phyloP scores from a whole-genome alignment of 2,329 filamentous ascomycete species.

The Claviceps paspali region DNA sequence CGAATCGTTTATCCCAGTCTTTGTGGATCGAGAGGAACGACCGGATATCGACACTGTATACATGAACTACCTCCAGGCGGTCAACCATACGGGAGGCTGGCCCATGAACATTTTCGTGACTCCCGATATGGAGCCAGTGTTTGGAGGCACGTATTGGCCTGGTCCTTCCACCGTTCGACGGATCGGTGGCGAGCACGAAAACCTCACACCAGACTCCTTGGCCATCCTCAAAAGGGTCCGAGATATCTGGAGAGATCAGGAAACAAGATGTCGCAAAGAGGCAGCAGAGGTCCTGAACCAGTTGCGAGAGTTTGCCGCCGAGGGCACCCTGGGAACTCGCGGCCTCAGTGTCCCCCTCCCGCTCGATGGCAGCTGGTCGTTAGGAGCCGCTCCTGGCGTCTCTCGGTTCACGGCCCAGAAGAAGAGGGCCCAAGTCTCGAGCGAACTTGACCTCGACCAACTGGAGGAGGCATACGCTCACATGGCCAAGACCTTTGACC shows the following conservation, averaged over 20 bases:
- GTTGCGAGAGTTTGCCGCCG: constrained; percentile 73
- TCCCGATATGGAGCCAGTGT: constrained; percentile 81
- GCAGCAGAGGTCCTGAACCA: constrained; percentile 70
- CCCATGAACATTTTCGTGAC: constrained; percentile 95
- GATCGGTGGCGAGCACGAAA: constrained; percentile 23
- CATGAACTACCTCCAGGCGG: constrained; percentile 96
- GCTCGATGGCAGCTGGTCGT: too few relatives aligned
- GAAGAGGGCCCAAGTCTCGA: constrained; percentile 27
- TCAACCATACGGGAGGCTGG: constrained; percentile 82
- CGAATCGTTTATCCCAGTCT: constrained; percentile 74
- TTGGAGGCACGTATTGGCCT: constrained; percentile 93
- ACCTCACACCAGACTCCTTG: constrained; percentile 62
- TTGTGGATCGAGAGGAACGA: constrained; percentile 85
- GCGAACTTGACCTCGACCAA: constrained; percentile 74
- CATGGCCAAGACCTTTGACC: constrained; percentile 69
- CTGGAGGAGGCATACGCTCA: constrained; percentile 79
- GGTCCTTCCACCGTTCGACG: constrained; percentile 47
- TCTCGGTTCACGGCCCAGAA: too few relatives aligned
- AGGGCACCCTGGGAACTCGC: constrained; percentile 53
- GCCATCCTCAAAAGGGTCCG: constrained; percentile 68
- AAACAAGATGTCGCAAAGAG: constrained; percentile 66
- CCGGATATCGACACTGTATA: constrained; percentile 92
- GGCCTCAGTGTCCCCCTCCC: too few relatives aligned
- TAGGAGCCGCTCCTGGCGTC: too few relatives aligned
- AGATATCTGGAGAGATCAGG: constrained; percentile 66